Conservation (phyloP, 371 early-diverging fungal genomes). For the Apophysomyces ossiformis region DNA sequence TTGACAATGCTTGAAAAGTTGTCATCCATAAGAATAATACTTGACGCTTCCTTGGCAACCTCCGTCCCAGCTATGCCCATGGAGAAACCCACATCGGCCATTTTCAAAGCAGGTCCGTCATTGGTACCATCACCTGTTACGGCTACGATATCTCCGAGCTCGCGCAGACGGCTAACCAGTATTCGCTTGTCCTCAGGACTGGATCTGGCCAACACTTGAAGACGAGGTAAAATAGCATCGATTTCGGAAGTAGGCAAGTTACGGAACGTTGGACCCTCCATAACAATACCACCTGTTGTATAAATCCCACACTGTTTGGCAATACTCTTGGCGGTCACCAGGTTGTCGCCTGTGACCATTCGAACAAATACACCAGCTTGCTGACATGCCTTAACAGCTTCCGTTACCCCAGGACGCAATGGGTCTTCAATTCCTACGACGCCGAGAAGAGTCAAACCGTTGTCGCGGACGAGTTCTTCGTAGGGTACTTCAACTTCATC, state of each 20-base stretch:
- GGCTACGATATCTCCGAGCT: conserved; percentile 70
- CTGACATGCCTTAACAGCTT: conserved; percentile 67
- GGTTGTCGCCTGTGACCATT: conserved; percentile 85
- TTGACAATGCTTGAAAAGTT: conserved; percentile 77
- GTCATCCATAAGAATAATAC: conserved; percentile 80
- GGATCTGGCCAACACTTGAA: conserved; percentile 76
- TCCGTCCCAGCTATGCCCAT: conserved; percentile 87
- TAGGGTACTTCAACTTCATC: conserved; percentile 40
- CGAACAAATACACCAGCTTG: conserved; percentile 79
- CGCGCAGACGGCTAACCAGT: conserved; percentile 66
- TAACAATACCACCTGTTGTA: conserved; percentile 61
- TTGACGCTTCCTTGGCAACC: conserved; percentile 77
- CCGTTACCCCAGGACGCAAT: conserved; percentile 69
- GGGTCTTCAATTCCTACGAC: conserved; percentile 79
- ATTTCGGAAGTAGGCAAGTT: conserved; percentile 59
- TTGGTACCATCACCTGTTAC: conserved; percentile 83
- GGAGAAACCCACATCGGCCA: conserved; percentile 78
- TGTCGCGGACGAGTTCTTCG: conserved; percentile 45
- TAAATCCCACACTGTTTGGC: conserved; percentile 74
- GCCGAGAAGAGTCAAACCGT: conserved; percentile 56
- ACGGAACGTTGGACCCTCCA: conserved; percentile 74
- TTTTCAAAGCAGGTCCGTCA: conserved; percentile 77
- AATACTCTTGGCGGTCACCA: conserved; percentile 70
- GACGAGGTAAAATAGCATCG: conserved; percentile 63
- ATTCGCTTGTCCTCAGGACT: conserved; percentile 75